These are phyloP conservation scores for Cercophora scortea DNA, from an alignment of 495 filamentous ascomycete genomes.

Conservation along the genomic window DNA sequence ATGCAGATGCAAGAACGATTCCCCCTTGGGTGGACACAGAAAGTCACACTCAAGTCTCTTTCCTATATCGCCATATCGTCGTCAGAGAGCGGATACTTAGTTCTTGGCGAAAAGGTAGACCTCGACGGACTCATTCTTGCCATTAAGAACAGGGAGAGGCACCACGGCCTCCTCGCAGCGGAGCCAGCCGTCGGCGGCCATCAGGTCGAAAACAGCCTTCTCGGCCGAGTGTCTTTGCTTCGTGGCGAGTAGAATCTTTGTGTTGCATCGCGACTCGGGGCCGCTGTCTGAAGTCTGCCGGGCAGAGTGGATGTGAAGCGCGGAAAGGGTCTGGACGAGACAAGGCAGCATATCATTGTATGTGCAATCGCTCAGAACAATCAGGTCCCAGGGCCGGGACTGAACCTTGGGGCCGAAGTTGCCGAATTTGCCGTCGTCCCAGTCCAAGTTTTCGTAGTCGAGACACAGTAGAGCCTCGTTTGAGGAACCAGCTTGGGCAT, in stretches of 20 bases:
- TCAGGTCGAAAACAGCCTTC: slow-evolving; percentile 67
- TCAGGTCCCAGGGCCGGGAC: slow-evolving; percentile 52
- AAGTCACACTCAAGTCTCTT: no score
- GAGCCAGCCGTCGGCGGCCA: slow-evolving; percentile 50
- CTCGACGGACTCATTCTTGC: slow-evolving; percentile 51
- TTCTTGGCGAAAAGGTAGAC: slow-evolving; percentile 42
- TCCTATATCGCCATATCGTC: no score
- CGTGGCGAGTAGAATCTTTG: slow-evolving; percentile 60
- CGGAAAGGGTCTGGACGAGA: slow-evolving; percentile 61
- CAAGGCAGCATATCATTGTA: slow-evolving; percentile 84
- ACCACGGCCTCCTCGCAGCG: slow-evolving; percentile 40
- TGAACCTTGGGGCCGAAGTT: slow-evolving; percentile 26
- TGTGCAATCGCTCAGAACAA: slow-evolving; percentile 86
- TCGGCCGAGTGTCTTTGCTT: slow-evolving; percentile 86
- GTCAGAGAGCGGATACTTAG: background rate
- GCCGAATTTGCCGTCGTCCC: slow-evolving; percentile 44
- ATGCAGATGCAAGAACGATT: no score
- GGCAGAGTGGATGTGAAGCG: slow-evolving; percentile 31
- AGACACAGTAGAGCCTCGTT: background rate
- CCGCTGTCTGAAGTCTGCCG: background rate
- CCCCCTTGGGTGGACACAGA: no score
- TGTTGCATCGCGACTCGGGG: background rate
- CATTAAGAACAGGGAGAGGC: slow-evolving; percentile 51
- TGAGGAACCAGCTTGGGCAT: slow-evolving; percentile 6
- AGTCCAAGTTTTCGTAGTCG: slow-evolving; percentile 63